phyloP scores from a whole-genome alignment of 495 filamentous ascomycete species.

The Lasiosphaeriaceae sp. region DNA sequence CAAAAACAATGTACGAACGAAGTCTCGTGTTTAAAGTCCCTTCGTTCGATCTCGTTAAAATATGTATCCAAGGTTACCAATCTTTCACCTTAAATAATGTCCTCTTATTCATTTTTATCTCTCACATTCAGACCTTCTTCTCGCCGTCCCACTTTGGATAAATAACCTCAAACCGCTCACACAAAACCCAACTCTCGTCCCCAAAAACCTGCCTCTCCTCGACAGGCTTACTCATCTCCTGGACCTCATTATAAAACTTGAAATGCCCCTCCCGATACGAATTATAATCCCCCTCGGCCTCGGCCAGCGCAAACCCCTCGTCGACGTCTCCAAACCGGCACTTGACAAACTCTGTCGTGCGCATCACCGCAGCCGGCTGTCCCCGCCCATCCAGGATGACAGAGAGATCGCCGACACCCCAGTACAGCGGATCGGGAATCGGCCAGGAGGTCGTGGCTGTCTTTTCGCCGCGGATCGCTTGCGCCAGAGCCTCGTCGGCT shows the following conservation, averaged over 20 bases:
- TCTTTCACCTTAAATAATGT: no score
- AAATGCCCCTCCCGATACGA: slow-evolving; percentile 25
- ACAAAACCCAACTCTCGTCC: slow-evolving; percentile 30
- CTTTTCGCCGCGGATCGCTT: slow-evolving; percentile 26
- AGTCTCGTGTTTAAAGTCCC: no score
- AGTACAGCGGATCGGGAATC: slow-evolving; percentile 24
- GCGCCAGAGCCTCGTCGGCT: slow-evolving; percentile 16
- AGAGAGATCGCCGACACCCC: slow-evolving; percentile 29
- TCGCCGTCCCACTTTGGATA: slow-evolving; percentile 10
- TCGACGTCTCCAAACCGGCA: slow-evolving; percentile 30
- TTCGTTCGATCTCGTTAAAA: no score
- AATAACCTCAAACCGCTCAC: slow-evolving; percentile 33
- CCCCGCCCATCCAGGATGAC: slow-evolving; percentile 29
- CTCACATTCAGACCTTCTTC: background rate
- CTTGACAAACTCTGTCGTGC: slow-evolving; percentile 19
- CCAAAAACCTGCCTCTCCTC: slow-evolving; percentile 15
- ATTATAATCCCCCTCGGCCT: slow-evolving; percentile 29
- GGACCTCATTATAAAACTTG: slow-evolving; percentile 17
- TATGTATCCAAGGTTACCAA: no score
- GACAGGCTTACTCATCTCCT: slow-evolving; percentile 5
- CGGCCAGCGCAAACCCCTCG: slow-evolving; percentile 31
- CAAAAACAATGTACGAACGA: no score
- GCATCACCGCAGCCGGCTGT: slow-evolving; percentile 27
- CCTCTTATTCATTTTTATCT: no score
- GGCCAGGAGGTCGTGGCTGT: slow-evolving; percentile 34